Conservation (phyloP, 2,329 filamentous ascomycete genomes). For the Fusarium nygamai region DNA sequence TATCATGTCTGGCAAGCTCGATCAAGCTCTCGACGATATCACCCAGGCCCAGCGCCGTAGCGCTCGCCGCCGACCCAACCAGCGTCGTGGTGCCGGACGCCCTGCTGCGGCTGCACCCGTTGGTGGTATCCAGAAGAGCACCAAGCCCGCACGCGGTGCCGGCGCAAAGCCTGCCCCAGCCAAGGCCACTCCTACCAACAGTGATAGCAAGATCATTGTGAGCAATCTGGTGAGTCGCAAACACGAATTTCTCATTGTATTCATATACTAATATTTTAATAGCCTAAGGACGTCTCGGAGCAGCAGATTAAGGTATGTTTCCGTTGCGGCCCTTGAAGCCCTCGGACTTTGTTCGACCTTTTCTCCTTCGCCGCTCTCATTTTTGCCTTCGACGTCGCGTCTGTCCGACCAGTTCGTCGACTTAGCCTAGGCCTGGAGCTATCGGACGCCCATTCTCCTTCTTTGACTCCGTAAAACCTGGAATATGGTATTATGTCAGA, state of each 20-base stretch:
- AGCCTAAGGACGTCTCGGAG: constrained; percentile 98
- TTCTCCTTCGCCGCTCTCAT: constrained; percentile 52
- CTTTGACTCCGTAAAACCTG: constrained; percentile 42
- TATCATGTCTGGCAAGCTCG: constrained; percentile 94
- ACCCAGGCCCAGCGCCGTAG: constrained; percentile 77
- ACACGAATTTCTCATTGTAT: background rate
- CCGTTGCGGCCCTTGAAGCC: constrained; percentile 76
- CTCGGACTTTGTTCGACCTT: constrained; percentile 76
- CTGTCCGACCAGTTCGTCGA: constrained; percentile 32
- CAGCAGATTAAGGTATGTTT: constrained; percentile 99
- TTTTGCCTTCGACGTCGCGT: constrained; percentile 46
- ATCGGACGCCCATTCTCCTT: constrained; percentile 48
- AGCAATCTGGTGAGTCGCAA: constrained; percentile 86
- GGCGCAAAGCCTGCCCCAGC: constrained; percentile 70
- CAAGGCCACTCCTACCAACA: constrained; percentile 68
- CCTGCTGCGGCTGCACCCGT: constrained; percentile 74
- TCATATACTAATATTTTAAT: constrained; percentile 57
- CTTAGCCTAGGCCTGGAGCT: constrained; percentile 36
- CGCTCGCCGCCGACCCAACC: constrained; percentile 63
- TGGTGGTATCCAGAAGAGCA: constrained; percentile 86
- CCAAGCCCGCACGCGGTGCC: constrained; percentile 68
- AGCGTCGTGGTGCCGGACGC: constrained; percentile 61
- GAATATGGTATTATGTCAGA: constrained; percentile 52
- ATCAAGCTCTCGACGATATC: constrained; percentile 97
- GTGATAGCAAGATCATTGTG: constrained; percentile 96